These are phyloP conservation scores for Aegilops longissima DNA, from an alignment of 176 grass and related monocot species.

Conservation along the genomic window DNA sequence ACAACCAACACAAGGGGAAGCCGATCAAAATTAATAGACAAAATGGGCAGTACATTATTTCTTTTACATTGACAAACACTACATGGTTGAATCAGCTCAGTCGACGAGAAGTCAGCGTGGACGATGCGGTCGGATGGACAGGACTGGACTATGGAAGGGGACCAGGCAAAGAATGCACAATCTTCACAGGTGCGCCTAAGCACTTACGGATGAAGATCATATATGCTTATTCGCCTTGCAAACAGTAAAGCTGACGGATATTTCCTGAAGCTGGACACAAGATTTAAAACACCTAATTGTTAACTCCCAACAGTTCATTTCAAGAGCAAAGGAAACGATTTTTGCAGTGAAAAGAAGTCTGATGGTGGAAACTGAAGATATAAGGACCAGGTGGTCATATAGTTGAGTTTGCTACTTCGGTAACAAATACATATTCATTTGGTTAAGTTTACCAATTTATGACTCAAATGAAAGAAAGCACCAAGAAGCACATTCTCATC, in stretches of 20 bases:
- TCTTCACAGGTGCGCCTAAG: neutral
- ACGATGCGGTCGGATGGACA: neutral
- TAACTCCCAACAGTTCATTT: neutral
- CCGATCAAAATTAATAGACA: slow-evolving; percentile 35
- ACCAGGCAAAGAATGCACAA: slow-evolving; percentile 27
- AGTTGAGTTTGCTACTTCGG: neutral
- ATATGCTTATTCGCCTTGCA: slow-evolving; percentile 51
- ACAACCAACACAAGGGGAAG: slow-evolving; percentile 11
- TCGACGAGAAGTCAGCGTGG: slow-evolving; percentile 23
- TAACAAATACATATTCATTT: slow-evolving; percentile 1
- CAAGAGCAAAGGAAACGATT: neutral
- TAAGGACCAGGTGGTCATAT: slow-evolving; percentile 1
- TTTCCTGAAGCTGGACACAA: slow-evolving; percentile 78
- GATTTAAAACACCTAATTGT: neutral
- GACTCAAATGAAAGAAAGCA: neutral
- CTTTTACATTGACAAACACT: slow-evolving; percentile 33
- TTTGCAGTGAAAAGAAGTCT: neutral
- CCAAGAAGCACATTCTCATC: neutral
- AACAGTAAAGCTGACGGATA: slow-evolving; percentile 77
- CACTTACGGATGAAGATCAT: neutral
- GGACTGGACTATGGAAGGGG: neutral
- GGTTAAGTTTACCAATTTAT: neutral
- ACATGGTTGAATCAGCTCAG: slow-evolving; percentile 17
- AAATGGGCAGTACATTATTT: slow-evolving; percentile 17
- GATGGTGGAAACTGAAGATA: neutral